Base-by-base conservation (phyloP, 495 filamentous ascomycete genomes). In the Annulohypoxylon stygium region DNA sequence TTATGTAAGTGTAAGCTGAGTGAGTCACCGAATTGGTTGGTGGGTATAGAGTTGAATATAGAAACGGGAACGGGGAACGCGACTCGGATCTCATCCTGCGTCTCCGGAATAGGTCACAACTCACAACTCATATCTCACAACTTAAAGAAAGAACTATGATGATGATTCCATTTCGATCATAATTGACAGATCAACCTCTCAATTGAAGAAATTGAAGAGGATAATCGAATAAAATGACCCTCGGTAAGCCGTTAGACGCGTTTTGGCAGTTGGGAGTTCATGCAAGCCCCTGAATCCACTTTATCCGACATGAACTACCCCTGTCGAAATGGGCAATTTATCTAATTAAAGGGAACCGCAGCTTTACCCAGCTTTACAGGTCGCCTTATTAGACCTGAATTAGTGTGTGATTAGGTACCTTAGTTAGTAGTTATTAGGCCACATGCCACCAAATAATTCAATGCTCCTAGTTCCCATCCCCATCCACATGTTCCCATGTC, bases 231-330 rank as follows among this genome's bases (percentile, higher is more conserved):
- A 43, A 43, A 14, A 14, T 14, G 39, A 43, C 72, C 71, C 71
- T 66, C 71, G 67, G 71, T 70, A 74, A 55, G 67, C 62, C 48
- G 72, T 67, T 75, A 75, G 67, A 67, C 45, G 61, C 67, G 67
- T 67, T 67, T 74, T 37, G 39, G 37, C 63, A 45, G 58, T 70
- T 45, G 39, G 37, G 63, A 45, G 58, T 70, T 75, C 67, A 75
- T 75, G 72, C 72, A 63, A 67, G 59, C 72, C 72, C 72, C 72
- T 75, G 72, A 57, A 48, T 37, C 67, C 72, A 70, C 59, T 53
- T 75, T 60, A 48, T 64, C 30, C 58, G 58, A 65, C 57, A 48
- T 67, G 41, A 68, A 59, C 66, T 70, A 59, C 61, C 71, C 71
- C 54, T 67, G 57, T 53, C 62, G 58, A 63, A 74, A 50, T 74